Evolutionary conservation across 176 grass and related monocot species (phyloP), one percentile per base, ranked within the genome.

Genomic region (Oryza rufipogon): DNA sequence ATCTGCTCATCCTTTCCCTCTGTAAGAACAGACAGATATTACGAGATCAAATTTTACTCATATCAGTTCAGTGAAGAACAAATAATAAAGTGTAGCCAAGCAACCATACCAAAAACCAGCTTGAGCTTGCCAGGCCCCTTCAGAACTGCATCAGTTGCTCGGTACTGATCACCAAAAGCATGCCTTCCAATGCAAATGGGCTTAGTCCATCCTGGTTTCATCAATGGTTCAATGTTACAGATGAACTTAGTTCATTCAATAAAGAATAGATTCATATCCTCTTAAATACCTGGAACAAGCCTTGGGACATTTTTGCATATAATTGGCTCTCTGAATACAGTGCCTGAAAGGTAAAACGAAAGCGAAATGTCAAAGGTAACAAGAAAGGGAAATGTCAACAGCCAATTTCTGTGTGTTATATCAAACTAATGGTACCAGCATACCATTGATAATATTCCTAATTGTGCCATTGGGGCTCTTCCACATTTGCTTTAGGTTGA

Each of bases 141-240:
- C 22, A 98, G 70, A 83, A 98, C 89, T 64, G 91, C 87, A 91
- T 98, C 96, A 86, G 96, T 95, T 74, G 96, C 96, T 42, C 96
- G 66, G 84, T 98, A 98, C 85, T 98, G 96, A 88, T 98, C 96
- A 82, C 96, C 96, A 66, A 92, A 98, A 23, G 96, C 96, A 87
- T 98, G 96, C 70, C 96, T 98, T 90, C 96, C 96, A 69, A 98
- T 98, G 87, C 96, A 98, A 79, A 98, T 98, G 84, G 96, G 96
- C 69, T 95, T 98, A 36, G 91, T 98, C 96, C 96, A 98, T 90
- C 93, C 96, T 98, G 74, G 76, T 80, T 83, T 73, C 74, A 87
- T 32, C 33, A 85, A 65, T 30, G 46, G 20, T 42, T 67, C 68
- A 74, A 47, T 79, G 88, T 64, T 77, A 15, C 45, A 74, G 69